Percentiles rank a stretch among this genome's conserved stretches.
Evolutionary conservation across 108 stramenopile genomes (phyloP).

Genomic region (Skeletonema menzelii): DNA sequence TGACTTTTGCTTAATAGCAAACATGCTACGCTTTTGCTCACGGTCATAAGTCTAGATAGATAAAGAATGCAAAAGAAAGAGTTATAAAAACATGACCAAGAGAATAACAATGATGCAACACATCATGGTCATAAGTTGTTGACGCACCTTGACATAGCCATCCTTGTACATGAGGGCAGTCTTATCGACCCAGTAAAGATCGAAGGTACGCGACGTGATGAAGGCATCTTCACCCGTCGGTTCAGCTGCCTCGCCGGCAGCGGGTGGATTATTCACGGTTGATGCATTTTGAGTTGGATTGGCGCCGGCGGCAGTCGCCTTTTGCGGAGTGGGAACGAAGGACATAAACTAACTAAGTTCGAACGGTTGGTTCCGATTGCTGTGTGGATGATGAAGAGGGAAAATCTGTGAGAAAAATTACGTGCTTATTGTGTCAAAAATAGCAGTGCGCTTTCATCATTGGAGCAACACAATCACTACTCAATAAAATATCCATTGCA

Average conservation of each 20-base stretch:
- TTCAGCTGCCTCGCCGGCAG: conserved; percentile 52
- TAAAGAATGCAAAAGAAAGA: background rate
- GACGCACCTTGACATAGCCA: conserved; percentile 84
- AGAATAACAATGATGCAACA: background rate
- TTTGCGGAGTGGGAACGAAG: conserved; percentile 89
- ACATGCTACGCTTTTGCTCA: conserved; percentile 65
- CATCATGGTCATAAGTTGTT: background rate
- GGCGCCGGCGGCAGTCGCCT: conserved; percentile 67
- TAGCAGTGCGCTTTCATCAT: background rate
- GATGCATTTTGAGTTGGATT: conserved; percentile 45
- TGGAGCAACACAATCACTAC: no score
- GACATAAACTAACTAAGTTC: conserved; percentile 74
- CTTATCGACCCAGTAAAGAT: conserved; percentile 88
- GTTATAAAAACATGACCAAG: background rate
- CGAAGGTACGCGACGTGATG: conserved; percentile 88
- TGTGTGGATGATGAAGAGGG: background rate
- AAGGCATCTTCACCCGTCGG: conserved; percentile 60
- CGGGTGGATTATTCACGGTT: conserved; percentile 29
- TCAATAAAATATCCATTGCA: no score
- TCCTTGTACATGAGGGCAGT: conserved; percentile 83
- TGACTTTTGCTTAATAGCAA: conserved; percentile 73
- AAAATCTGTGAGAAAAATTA: background rate
- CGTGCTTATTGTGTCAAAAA: background rate
- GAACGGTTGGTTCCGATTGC: conserved; percentile 2
- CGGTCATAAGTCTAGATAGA: conserved; percentile 69